phyloP scores from a whole-genome alignment of 306 rosid genomes.

The Citrullus colocynthis region DNA sequence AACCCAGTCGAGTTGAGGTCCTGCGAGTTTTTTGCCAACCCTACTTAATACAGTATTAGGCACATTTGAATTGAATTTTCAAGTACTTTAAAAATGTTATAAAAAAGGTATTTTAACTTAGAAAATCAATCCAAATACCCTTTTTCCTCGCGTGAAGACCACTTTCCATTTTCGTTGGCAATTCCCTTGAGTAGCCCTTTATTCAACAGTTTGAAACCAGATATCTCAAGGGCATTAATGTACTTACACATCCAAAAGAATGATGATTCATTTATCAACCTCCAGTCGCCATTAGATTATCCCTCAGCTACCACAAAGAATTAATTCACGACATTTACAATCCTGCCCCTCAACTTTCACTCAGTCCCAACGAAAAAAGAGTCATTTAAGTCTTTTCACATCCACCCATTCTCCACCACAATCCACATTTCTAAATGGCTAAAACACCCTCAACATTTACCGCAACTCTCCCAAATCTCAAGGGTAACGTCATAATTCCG shows the following conservation, averaged over 20 bases:
- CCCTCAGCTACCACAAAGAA: background rate
- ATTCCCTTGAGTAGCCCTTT: background rate
- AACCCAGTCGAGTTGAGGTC: too few relatives aligned
- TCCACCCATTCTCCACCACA: constrained; percentile 2
- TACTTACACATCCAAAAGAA: background rate
- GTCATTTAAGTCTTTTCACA: background rate
- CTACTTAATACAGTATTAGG: too few relatives aligned
- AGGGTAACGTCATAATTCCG: background rate
- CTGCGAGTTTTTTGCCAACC: too few relatives aligned
- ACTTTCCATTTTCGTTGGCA: too few relatives aligned
- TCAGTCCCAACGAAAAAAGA: background rate
- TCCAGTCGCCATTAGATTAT: background rate
- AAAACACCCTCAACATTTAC: background rate
- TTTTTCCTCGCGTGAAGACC: too few relatives aligned
- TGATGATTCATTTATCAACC: background rate
- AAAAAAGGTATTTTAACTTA: too few relatives aligned
- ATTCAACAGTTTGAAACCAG: background rate
- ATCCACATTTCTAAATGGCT: background rate
- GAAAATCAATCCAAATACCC: too few relatives aligned
- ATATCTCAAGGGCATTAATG: background rate
- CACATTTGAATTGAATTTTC: too few relatives aligned
- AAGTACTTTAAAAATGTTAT: too few relatives aligned
- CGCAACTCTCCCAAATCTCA: background rate
- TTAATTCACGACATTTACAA: background rate
- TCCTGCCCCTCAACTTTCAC: background rate